A percentile compares a stretch with the other conserved stretches of the same genome.
Conservation (phyloP, 1,139 yeast genomes). For the Suhomyces ambrosiae region DNA sequence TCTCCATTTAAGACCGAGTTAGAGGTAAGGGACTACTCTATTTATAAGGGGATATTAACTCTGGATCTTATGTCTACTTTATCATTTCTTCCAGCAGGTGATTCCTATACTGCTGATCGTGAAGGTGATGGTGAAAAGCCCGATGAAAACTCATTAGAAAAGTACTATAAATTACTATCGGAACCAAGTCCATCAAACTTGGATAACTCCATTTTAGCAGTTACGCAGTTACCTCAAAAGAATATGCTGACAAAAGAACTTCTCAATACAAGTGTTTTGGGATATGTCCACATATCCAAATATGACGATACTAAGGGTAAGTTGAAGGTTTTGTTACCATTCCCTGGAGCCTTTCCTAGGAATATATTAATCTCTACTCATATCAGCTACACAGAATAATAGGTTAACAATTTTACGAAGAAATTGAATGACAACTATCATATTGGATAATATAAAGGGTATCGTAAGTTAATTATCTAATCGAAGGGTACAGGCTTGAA, state of each 20-base stretch:
- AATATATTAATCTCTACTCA: slow-evolving; percentile 66
- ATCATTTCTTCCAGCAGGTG: slow-evolving; percentile 50
- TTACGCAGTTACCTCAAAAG: slow-evolving; percentile 61
- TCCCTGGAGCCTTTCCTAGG: slow-evolving; percentile 81
- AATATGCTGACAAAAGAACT: slow-evolving; percentile 53
- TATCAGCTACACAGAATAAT: slow-evolving; percentile 67
- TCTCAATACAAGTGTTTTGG: slow-evolving; percentile 62
- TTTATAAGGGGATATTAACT: slow-evolving; percentile 42
- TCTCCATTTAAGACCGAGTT: slow-evolving; percentile 67
- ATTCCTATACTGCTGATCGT: slow-evolving; percentile 38
- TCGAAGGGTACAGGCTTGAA: slow-evolving; percentile 73
- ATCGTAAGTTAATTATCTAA: slow-evolving; percentile 28
- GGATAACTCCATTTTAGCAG: slow-evolving; percentile 75
- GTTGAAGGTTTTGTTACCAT: slow-evolving; percentile 76
- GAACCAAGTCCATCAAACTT: slow-evolving; percentile 55
- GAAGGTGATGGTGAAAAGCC: slow-evolving; percentile 22
- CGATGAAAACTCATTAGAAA: slow-evolving; percentile 35
- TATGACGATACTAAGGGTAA: slow-evolving; percentile 69
- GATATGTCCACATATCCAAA: slow-evolving; percentile 56
- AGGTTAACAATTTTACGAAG: neutral
- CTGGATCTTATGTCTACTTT: slow-evolving; percentile 41
- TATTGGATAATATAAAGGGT: neutral
- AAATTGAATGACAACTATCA: too few relatives aligned
- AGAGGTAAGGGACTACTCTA: slow-evolving; percentile 36
- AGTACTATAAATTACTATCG: slow-evolving; percentile 34